These are phyloP conservation scores for Adansonia madagascariensis DNA, from an alignment of 441 rosid species.

Conservation along the genomic window DNA sequence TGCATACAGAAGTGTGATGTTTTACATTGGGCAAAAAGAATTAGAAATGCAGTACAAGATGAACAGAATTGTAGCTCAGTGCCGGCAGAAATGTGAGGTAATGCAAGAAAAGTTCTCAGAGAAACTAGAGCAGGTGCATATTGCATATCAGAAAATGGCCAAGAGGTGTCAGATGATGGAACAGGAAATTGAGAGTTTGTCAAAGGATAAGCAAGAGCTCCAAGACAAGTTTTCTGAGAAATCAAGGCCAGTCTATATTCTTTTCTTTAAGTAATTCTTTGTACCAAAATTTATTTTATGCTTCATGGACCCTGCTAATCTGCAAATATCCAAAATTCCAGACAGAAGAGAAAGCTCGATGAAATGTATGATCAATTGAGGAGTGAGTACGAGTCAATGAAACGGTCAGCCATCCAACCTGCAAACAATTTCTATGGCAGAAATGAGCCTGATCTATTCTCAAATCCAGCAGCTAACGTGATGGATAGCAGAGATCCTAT, in stretches of 20 bases:
- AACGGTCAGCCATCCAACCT: constrained; percentile 85
- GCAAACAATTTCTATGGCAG: constrained; percentile 64
- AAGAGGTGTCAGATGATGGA: constrained; percentile 90
- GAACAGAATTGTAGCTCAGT: constrained; percentile 82
- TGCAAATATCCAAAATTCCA: constrained; percentile 35
- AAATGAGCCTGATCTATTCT: constrained; percentile 74
- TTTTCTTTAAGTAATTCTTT: neutral
- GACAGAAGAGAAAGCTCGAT: constrained; percentile 95
- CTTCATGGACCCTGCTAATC: constrained; percentile 27
- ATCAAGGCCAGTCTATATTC: constrained; percentile 58
- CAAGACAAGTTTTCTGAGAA: constrained; percentile 92
- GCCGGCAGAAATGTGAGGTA: constrained; percentile 81
- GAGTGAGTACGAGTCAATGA: constrained; percentile 73
- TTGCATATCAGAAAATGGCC: constrained; percentile 88
- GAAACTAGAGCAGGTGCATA: constrained; percentile 84
- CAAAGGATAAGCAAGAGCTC: constrained; percentile 92
- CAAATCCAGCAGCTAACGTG: constrained; percentile 60
- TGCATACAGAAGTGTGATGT: constrained; percentile 90
- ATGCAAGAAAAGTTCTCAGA: constrained; percentile 91
- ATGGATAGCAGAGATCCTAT: constrained; percentile 64
- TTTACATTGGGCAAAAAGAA: constrained; percentile 76
- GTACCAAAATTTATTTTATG: neutral
- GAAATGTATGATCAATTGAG: constrained; percentile 96
- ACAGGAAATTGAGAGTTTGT: constrained; percentile 78
- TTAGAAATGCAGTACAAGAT: constrained; percentile 92